Evolutionary conservation across 306 rosid genomes (phyloP).

Genomic region (Fragaria nilgerrensis): DNA sequence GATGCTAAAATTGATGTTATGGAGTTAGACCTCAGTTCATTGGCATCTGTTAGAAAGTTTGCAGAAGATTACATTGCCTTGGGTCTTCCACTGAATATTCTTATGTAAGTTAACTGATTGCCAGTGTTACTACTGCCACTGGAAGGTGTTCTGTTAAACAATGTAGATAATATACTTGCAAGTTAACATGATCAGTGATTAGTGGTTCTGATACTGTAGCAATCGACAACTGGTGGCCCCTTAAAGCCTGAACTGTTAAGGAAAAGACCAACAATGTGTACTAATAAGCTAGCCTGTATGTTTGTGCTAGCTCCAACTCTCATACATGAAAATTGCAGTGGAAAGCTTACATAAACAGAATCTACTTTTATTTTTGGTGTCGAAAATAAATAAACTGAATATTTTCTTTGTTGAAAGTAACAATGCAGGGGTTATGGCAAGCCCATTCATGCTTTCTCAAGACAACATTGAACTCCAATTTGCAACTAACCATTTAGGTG

Average conservation of each 20-base stretch:
- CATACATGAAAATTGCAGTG: background rate
- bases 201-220: background rate
- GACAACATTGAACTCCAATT: slow-evolving; percentile 78
- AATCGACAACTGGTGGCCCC: background rate
- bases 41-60: slow-evolving; percentile 58
- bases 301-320: background rate
- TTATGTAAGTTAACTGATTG: slow-evolving; percentile 50
- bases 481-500: slow-evolving; percentile 79
- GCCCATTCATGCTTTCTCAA: slow-evolving; percentile 61
- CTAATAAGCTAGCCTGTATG: background rate
- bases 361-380: background rate
- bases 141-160: background rate
- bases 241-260: background rate
- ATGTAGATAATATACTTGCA: background rate
- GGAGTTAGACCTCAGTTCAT: slow-evolving; percentile 73
- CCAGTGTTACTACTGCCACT: background rate
- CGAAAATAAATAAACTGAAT: background rate
- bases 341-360: background rate
- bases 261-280: background rate
- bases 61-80: slow-evolving; percentile 53
- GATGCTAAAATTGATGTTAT: slow-evolving; percentile 56
- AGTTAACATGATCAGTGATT: background rate
- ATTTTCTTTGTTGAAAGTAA: slow-evolving; percentile 49
- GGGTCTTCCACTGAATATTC: slow-evolving; percentile 71
- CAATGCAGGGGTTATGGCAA: slow-evolving; percentile 78